Percentiles rank a stretch among this genome's conserved stretches.
Evolutionary conservation across 2,329 filamentous ascomycete genomes (phyloP).

Genomic region (Eurotiales sp.): DNA sequence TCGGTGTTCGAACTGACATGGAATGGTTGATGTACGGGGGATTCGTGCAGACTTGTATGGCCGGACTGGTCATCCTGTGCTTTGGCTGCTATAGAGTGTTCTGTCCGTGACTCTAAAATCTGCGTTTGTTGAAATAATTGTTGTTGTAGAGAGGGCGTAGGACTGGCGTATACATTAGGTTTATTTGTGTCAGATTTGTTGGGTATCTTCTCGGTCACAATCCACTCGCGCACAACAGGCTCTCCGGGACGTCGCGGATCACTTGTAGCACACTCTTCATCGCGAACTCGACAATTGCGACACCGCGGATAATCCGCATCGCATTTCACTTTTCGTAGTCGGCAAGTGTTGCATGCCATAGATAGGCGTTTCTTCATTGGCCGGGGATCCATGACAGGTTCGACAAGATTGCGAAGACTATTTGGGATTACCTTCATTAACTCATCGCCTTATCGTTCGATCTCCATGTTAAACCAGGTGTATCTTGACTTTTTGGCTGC

Average conservation of each 20-base stretch:
- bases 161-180: not conserved
- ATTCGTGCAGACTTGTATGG: constrained; percentile 7
- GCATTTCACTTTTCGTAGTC: constrained; percentile 26
- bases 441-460: not conserved
- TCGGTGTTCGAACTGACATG: constrained; percentile 11
- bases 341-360: constrained; percentile 26
- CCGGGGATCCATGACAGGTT: constrained; percentile 1
- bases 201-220: constrained; percentile 11
- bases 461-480: not conserved
- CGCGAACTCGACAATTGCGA: constrained; percentile 24
- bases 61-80: not conserved
- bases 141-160: constrained; percentile 7
- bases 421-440: not conserved
- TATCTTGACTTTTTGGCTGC: not conserved
- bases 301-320: constrained; percentile 27
- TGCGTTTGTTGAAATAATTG: constrained; percentile 3
- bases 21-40: constrained; percentile 11
- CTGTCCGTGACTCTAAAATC: not conserved
- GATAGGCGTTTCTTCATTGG: constrained; percentile 18
- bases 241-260: constrained; percentile 22
- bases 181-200: constrained; percentile 2
- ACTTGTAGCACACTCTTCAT: constrained; percentile 21
- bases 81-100: not conserved
- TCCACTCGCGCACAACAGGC: constrained; percentile 9
- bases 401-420: not conserved